These are phyloP conservation scores for Cyberlindnera amylophila DNA, from an alignment of 805 yeast genomes.

Conservation along the genomic window DNA sequence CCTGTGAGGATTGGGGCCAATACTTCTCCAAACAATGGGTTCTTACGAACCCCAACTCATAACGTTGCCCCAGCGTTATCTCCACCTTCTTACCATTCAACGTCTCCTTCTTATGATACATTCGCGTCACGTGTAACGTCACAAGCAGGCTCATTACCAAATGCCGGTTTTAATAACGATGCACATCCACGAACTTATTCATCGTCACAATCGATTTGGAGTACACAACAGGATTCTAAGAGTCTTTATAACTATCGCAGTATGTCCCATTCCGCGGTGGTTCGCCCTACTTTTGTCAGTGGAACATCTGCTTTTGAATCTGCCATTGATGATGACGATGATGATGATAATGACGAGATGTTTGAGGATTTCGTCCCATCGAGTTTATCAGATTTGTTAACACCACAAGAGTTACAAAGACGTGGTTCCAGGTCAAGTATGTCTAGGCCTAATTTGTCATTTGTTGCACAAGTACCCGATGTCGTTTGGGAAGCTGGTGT, in stretches of 20 bases:
- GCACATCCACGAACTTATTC: too few relatives aligned
- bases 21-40: neutral
- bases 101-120: too few relatives aligned
- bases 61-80: too few relatives aligned
- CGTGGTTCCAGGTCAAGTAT: slow-evolving; percentile 52
- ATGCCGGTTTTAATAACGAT: slow-evolving; percentile 6
- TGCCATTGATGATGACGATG: slow-evolving; percentile 35
- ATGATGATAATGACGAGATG: slow-evolving; percentile 20
- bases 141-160: slow-evolving; percentile 8
- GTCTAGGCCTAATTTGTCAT: neutral
- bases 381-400: slow-evolving; percentile 67
- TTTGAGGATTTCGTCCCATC: slow-evolving; percentile 78
- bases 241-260: slow-evolving; percentile 14
- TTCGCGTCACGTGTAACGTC: slow-evolving; percentile 6
- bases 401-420: slow-evolving; percentile 54
- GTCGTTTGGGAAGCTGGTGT: slow-evolving; percentile 6
- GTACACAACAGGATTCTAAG: slow-evolving; percentile 4
- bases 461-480: neutral
- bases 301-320: slow-evolving; percentile 9
- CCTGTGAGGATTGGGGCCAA: neutral
- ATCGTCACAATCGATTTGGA: slow-evolving; percentile 22
- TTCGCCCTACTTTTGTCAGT: slow-evolving; percentile 9
- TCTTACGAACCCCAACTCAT: too few relatives aligned
- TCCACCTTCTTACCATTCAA: too few relatives aligned
- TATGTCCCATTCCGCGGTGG: slow-evolving; percentile 19